Percentiles rank a stretch among this genome's conserved stretches.
These are phyloP conservation scores for Solanum hybrid DNA, from an alignment of 305 asterid genomes.

Conservation along the genomic window DNA sequence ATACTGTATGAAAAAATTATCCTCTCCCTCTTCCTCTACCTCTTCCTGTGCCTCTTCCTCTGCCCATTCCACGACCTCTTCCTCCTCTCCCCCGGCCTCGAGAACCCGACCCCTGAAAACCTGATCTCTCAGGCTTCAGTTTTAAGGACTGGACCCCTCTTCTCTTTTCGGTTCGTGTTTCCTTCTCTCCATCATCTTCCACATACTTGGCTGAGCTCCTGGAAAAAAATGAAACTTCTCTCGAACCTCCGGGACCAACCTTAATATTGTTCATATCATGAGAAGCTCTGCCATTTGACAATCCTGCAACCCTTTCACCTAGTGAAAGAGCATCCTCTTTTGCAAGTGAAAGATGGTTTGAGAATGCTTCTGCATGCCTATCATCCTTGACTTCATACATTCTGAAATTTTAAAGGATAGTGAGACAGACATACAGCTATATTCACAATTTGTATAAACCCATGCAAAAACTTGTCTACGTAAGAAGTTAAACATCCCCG, in stretches of 20 bases:
- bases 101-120: conserved; percentile 24
- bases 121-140: conserved; percentile 34
- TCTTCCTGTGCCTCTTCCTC: conserved; percentile 23
- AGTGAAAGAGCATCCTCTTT: conserved; percentile 71
- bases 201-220: conserved; percentile 45
- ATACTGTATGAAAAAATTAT: neutral
- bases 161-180: conserved; percentile 36
- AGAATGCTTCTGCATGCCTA: conserved; percentile 84
- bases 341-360: conserved; percentile 48
- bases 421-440: neutral
- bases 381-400: conserved; percentile 81
- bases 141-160: conserved; percentile 67
- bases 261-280: conserved; percentile 34
- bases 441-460: neutral
- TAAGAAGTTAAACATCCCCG: neutral
- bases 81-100: conserved; percentile 35
- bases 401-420: conserved; percentile 31
- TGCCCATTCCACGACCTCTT: conserved; percentile 28
- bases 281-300: conserved; percentile 15
- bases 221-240: conserved; percentile 70
- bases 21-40: conserved; percentile 20
- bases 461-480: neutral
- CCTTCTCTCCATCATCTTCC: conserved; percentile 55
- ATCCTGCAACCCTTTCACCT: conserved; percentile 68
- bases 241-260: conserved; percentile 77